These are phyloP conservation scores for Pyrenophora graminea DNA, from an alignment of 2,329 filamentous ascomycete genomes.

Conservation along the genomic window DNA sequence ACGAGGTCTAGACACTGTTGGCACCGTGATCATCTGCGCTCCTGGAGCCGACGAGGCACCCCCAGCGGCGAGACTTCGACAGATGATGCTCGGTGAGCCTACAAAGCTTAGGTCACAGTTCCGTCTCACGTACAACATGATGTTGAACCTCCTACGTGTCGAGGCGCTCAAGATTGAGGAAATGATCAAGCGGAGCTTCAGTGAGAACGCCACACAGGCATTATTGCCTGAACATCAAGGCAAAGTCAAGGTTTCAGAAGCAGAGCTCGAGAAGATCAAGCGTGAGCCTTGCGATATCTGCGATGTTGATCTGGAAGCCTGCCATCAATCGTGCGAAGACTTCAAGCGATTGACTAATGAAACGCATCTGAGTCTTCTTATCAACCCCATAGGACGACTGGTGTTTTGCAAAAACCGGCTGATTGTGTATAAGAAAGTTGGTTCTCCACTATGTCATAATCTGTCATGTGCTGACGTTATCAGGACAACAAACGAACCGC, in stretches of 20 bases:
- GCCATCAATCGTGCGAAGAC: conserved; percentile 80
- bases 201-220: conserved; percentile 95
- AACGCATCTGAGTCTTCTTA: conserved; percentile 74
- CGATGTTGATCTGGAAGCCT: conserved; percentile 76
- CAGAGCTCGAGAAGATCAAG: conserved; percentile 87
- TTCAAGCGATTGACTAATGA: conserved; percentile 80
- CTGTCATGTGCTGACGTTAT: conserved; percentile 21
- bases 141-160: conserved; percentile 89
- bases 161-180: conserved; percentile 98
- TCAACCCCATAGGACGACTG: conserved; percentile 80
- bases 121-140: conserved; percentile 99
- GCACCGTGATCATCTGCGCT: conserved; percentile 89
- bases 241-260: conserved; percentile 87
- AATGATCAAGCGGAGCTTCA: conserved; percentile 99
- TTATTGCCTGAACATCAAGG: conserved; percentile 94
- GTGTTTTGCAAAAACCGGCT: conserved; percentile 77
- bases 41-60: conserved; percentile 84
- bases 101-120: conserved; percentile 96
- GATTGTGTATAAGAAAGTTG: conserved; percentile 74
- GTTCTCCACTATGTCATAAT: background rate
- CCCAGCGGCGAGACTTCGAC: conserved; percentile 77
- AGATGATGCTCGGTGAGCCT: conserved; percentile 95
- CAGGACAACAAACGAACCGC: conserved; percentile 80
- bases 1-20: conserved; percentile 88
- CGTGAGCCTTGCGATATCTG: conserved; percentile 82